These are phyloP conservation scores for Sedum album DNA, from an alignment of 164 flowering plant genomes.

Conservation along the genomic window DNA sequence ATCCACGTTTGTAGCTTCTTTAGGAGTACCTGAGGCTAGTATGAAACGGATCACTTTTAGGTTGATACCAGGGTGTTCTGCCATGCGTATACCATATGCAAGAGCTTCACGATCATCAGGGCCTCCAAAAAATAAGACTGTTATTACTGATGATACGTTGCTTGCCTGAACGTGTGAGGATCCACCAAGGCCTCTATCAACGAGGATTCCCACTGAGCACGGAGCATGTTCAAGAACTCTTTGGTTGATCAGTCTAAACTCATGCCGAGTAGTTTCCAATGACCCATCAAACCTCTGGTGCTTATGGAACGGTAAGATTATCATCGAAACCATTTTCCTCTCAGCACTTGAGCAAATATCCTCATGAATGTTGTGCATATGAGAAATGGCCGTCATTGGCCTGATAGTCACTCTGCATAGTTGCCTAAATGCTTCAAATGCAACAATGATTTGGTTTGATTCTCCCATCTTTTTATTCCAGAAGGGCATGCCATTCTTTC, in stretches of 20 bases:
- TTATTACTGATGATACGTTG: constrained; percentile 13
- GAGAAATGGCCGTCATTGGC: constrained; percentile 28
- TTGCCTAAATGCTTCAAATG: constrained; percentile 23
- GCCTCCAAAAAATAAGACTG: constrained; percentile 25
- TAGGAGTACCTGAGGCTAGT: not conserved
- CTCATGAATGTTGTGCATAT: constrained; percentile 20
- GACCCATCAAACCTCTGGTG: constrained; percentile 22
- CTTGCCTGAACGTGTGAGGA: constrained; percentile 22
- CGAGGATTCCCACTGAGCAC: constrained; percentile 31
- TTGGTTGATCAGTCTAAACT: constrained; percentile 16
- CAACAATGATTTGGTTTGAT: constrained; percentile 16
- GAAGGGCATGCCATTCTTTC: constrained; percentile 19
- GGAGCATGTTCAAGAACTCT: constrained; percentile 22
- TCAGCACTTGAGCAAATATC: constrained; percentile 27
- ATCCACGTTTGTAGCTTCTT: constrained; percentile 7
- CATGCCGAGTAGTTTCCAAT: constrained; percentile 16
- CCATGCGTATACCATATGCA: constrained; percentile 20
- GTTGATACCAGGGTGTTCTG: constrained; percentile 22
- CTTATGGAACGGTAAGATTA: constrained; percentile 30
- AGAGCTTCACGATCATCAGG: constrained; percentile 28
- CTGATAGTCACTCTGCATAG: constrained; percentile 19
- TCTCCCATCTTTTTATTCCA: constrained; percentile 14
- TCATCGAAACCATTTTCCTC: constrained; percentile 17
- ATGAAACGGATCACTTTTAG: constrained; percentile 15
- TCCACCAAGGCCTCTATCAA: constrained; percentile 32